Percentiles rank a stretch among this genome's conserved stretches.
phyloP scores from a whole-genome alignment of 2,329 filamentous ascomycete species.

The Geosmithia flava region DNA sequence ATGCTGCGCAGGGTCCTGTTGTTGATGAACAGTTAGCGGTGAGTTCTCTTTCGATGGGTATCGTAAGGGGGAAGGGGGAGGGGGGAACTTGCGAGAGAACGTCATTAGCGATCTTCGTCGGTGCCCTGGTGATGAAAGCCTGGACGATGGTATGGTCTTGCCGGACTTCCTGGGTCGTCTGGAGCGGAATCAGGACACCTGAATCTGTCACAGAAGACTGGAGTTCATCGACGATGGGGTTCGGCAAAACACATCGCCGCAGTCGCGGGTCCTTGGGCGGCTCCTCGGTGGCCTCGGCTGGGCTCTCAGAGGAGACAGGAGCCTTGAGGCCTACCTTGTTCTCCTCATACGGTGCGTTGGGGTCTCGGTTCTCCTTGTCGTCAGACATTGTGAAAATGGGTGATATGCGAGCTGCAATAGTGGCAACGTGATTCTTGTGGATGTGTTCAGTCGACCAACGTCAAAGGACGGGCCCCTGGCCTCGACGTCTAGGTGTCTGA shows the following conservation, averaged over 20 bases:
- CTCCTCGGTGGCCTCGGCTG: background rate
- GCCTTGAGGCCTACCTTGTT: background rate
- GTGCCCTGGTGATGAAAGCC: conserved; percentile 61
- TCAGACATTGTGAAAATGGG: background rate
- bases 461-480: too few relatives aligned
- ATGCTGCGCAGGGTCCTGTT: conserved; percentile 41
- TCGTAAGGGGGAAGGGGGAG: too few relatives aligned
- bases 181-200: conserved; percentile 47
- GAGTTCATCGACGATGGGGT: conserved; percentile 23
- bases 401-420: background rate
- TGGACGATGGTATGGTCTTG: conserved; percentile 46
- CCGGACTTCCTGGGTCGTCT: conserved; percentile 50
- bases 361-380: conserved; percentile 3
- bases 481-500: background rate
- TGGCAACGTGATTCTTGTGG: too few relatives aligned
- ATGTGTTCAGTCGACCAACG: too few relatives aligned
- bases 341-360: background rate
- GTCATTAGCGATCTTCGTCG: conserved; percentile 58
- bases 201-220: conserved; percentile 21
- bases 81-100: conserved; percentile 55
- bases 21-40: background rate
- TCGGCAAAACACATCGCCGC: conserved; percentile 11
- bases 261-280: conserved; percentile 3
- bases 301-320: background rate
- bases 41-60: too few relatives aligned